These are phyloP conservation scores for Cordyceps cateniannulata DNA, from an alignment of 2,329 filamentous ascomycete species.

Conservation along the genomic window DNA sequence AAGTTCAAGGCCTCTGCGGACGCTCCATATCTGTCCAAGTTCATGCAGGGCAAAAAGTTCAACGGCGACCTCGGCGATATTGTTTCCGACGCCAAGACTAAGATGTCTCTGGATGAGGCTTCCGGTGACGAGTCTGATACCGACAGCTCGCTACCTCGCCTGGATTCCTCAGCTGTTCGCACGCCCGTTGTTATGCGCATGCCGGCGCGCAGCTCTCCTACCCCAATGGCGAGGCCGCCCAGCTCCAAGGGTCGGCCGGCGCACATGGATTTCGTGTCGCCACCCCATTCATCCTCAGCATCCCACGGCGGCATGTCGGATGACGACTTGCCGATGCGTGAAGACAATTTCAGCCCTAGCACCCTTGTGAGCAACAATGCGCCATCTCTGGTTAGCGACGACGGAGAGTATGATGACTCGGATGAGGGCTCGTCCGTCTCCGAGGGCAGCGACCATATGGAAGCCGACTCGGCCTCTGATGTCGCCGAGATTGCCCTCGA, in stretches of 20 bases:
- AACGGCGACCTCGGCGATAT: constrained; percentile 51
- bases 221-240: constrained; percentile 35
- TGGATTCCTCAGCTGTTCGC: constrained; percentile 21
- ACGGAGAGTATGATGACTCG: constrained; percentile 70
- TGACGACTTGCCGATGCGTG: constrained; percentile 47
- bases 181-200: constrained; percentile 47
- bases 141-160: constrained; percentile 13
- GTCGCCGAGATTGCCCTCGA: constrained; percentile 57
- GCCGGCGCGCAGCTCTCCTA: constrained; percentile 51
- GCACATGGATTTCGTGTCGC: constrained; percentile 34
- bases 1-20: constrained; percentile 43
- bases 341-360: constrained; percentile 61
- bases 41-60: constrained; percentile 57
- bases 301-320: constrained; percentile 25
- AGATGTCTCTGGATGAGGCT: constrained; percentile 43
- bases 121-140: constrained; percentile 52
- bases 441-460: constrained; percentile 49
- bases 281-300: constrained; percentile 20
- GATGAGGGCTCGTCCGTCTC: constrained; percentile 57
- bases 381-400: constrained; percentile 73
- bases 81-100: constrained; percentile 54
- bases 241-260: constrained; percentile 49
- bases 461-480: constrained; percentile 54
- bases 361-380: constrained; percentile 68
- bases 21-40: constrained; percentile 60